Conservation (phyloP, 768 basidiomycete genomes). For the Punctularia strigosozonata region DNA sequence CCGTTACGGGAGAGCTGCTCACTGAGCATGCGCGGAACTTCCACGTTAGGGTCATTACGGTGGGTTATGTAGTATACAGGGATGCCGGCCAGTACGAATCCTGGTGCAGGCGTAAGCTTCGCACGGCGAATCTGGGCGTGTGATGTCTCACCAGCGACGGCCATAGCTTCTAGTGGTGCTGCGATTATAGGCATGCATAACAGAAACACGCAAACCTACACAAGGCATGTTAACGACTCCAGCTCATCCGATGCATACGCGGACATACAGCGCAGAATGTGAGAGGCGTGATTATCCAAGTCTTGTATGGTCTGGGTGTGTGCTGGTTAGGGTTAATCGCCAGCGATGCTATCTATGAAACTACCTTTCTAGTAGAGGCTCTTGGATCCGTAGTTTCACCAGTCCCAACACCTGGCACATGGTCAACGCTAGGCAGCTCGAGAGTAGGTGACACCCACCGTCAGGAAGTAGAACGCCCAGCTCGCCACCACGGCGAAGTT, state of each 20-base stretch:
- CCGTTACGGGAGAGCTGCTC: slow-evolving; percentile 3
- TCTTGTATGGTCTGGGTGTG: slow-evolving; percentile 70
- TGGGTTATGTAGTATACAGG: slow-evolving; percentile 79
- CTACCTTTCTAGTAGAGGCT: slow-evolving; percentile 77
- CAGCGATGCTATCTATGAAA: too few relatives aligned
- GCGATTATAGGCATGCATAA: slow-evolving; percentile 92
- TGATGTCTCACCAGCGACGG: slow-evolving; percentile 58
- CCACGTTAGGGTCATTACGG: slow-evolving; percentile 29
- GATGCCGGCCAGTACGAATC: slow-evolving; percentile 67
- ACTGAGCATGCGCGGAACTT: slow-evolving; percentile 22
- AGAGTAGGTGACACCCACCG: slow-evolving; percentile 32
- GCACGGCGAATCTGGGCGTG: slow-evolving; percentile 3
- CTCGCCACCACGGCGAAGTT: slow-evolving; percentile 84
- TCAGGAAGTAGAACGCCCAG: slow-evolving; percentile 83
- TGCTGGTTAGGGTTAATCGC: slow-evolving; percentile 3
- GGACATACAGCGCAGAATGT: slow-evolving; percentile 72
- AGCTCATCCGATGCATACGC: neutral
- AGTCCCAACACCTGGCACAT: slow-evolving; percentile 66
- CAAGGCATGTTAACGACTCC: slow-evolving; percentile 4
- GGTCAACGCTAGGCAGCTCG: neutral
- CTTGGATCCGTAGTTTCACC: slow-evolving; percentile 79
- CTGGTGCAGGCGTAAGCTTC: slow-evolving; percentile 23
- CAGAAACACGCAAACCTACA: slow-evolving; percentile 76
- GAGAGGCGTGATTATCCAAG: slow-evolving; percentile 85
- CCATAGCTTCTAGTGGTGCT: slow-evolving; percentile 77